Base-by-base conservation (phyloP, 2,329 filamentous ascomycete species). In the Pezicula carpinea region DNA sequence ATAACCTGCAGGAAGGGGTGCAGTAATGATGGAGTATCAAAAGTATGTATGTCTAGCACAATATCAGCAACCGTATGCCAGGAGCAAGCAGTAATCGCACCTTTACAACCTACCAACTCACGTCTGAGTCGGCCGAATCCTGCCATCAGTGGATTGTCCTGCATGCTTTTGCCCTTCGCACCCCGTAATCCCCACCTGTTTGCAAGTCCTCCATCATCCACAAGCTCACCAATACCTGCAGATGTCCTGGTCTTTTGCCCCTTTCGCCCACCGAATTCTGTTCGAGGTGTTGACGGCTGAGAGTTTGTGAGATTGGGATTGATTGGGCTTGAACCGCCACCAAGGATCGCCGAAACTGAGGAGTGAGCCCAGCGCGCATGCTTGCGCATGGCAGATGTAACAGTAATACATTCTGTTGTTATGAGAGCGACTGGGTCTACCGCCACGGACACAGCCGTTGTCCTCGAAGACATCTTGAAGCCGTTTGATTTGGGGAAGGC, bases 321-420 rank as follows among this genome's bases (percentile, higher is more conserved):
- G 66, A 59, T 67, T 62, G 51, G 71, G 64, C 64, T 70, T 46
- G 74, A 71, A 45, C 74, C 75, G 54, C 89, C 89, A 43, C 93
- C 93, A 26, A 99, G 76, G 51, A 99, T 99, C 44, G 92, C 92
- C 32, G 93, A 90, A 38, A 99, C 93, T 5, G 91, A 96, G 11
- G 91, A 96, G 66, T 97, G 91, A 40, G 90, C 89, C 76, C 92
- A 97, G 55, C 93, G 87, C 54, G 90, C 87, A 79, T 96, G 86
- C 72, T 99, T 99, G 63, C 95, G 91, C 79, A 99, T 96, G 51
- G 91, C 90, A 53, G 92, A 96, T 13, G 93, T 97, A 70, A 99
- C 92, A 39, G 91, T 92, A 64, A 97, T 97, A 69, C 93, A 99
- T 83, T 99, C 93, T 69, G 92, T 96, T 53, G 95, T 96, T 55